Evolutionary conservation across 2,329 filamentous ascomycete species (phyloP).

Genomic region (Exophiala mesophila): DNA sequence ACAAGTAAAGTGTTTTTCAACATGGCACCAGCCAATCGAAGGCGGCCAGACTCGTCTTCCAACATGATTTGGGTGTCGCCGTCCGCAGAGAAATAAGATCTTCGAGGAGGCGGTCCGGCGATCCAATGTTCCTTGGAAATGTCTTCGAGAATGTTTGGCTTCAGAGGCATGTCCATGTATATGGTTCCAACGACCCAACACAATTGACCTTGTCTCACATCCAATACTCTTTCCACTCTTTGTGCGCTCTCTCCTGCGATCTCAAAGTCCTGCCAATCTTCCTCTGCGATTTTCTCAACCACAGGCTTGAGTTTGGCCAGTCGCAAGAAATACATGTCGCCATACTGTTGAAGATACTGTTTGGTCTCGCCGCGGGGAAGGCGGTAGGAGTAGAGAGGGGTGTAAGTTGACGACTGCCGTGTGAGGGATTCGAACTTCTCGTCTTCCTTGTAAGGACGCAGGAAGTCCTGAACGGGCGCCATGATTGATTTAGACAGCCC

Average conservation of each 20-base stretch:
- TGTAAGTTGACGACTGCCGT: constrained; percentile 55
- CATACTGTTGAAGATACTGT: constrained; percentile 91
- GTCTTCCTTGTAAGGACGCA: constrained; percentile 25
- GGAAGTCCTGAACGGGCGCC: constrained; percentile 14
- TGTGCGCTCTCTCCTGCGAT: constrained; percentile 71
- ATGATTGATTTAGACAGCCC: constrained; percentile 23
- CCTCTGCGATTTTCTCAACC: constrained; percentile 67
- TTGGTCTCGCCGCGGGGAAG: constrained; percentile 59
- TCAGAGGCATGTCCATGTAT: constrained; percentile 95
- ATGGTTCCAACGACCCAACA: constrained; percentile 95
- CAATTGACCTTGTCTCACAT: constrained; percentile 89
- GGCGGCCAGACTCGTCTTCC: constrained; percentile 89
- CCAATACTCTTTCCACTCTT: constrained; percentile 80
- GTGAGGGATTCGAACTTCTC: constrained; percentile 48
- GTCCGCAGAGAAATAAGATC: constrained; percentile 68
- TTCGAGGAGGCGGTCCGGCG: constrained; percentile 68
- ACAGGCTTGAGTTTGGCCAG: constrained; percentile 80
- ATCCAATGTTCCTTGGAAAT: constrained; percentile 96
- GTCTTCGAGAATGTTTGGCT: constrained; percentile 93
- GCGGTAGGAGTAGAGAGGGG: constrained; percentile 67
- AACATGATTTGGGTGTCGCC: constrained; percentile 70
- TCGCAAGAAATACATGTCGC: constrained; percentile 94
- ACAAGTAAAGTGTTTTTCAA: constrained; percentile 69
- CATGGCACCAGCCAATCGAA: constrained; percentile 68
- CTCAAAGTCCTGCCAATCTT: constrained; percentile 70